Conservation (phyloP, 306 rosid genomes). For the Cicer chorassanicum region DNA sequence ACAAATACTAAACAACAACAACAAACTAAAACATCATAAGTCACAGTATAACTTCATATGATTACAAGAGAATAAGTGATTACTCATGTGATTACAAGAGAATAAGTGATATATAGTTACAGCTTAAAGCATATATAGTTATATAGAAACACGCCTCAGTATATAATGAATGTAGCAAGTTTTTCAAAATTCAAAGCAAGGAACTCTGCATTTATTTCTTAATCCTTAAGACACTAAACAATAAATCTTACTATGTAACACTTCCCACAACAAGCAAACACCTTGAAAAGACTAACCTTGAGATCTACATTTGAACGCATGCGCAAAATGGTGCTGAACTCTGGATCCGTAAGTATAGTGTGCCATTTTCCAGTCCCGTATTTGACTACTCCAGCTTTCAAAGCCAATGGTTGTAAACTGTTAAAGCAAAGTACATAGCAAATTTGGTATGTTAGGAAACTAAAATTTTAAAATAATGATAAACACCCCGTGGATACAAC, state of each 20-base stretch:
- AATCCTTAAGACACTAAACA: constrained; percentile 4
- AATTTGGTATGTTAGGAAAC: no score
- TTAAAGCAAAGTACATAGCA: no score
- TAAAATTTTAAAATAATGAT: no score
- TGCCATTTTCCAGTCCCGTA: constrained; percentile 99
- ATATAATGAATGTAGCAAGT: constrained; percentile 19
- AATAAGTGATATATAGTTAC: constrained; percentile 15
- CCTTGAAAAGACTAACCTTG: constrained; percentile 61
- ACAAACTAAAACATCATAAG: no score
- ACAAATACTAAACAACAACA: no score
- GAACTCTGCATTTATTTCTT: constrained; percentile 5
- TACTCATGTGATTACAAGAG: no score
- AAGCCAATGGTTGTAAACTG: no score
- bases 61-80: no score
- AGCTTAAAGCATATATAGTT: constrained; percentile 47
- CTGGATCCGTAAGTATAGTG: constrained; percentile 85
- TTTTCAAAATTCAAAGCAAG: constrained; percentile 22
- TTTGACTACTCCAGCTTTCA: constrained; percentile 89
- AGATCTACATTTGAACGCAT: constrained; percentile 95
- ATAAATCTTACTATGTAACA: constrained; percentile 12
- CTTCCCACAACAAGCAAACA: background rate
- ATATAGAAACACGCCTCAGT: constrained; percentile 9
- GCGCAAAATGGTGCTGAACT: constrained; percentile 73
- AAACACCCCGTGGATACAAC: no score
- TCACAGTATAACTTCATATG: no score